Base-by-base conservation (phyloP, 805 yeast genomes). In the Yarrowia phangngaensis region DNA sequence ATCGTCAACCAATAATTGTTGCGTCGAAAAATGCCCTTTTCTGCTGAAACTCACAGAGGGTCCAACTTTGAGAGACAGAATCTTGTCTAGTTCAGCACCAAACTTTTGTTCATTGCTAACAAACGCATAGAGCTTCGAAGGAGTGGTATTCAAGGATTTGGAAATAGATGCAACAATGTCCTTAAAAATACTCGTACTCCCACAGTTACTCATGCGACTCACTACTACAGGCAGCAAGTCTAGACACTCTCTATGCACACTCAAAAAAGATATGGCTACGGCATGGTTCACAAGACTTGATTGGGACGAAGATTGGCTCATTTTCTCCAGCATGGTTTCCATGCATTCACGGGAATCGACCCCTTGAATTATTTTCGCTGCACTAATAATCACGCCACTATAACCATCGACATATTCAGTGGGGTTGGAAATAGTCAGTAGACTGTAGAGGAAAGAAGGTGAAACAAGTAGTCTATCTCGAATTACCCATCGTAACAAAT, bases 161-260 rank as follows among this genome's bases (percentile, higher is more conserved):
- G n/a, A n/a, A n/a, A n/a, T n/a, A n/a, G n/a, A n/a, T n/a, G n/a
- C n/a, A n/a, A n/a, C n/a, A n/a, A n/a, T n/a, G n/a, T n/a, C n/a
- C n/a, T n/a, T n/a, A n/a, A n/a, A n/a, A n/a, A n/a, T n/a, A n/a
- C n/a, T n/a, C n/a, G n/a, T n/a, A n/a, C n/a, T n/a, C n/a, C n/a
- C n/a, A n/a, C n/a, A n/a, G n/a, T n/a, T n/a, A n/a, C n/a, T n/a
- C n/a, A n/a, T n/a, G n/a, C n/a, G 5, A 5, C 38, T 11, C 19
- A 8, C 9, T 33, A 24, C 43, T n/a, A n/a, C 23, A 3, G 43
- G 43, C 3, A 35, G 11, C 6, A 35, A 26, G 13, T 22, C 19
- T 16, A 35, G 22, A n/a, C 43, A 35, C 43, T 35, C 30, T 8
- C 3, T 24, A 9, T 35, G 43, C n/a, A 35, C 43, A n/a, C 22